phyloP scores from a whole-genome alignment of 805 yeast species.

The Candida adriatica region DNA sequence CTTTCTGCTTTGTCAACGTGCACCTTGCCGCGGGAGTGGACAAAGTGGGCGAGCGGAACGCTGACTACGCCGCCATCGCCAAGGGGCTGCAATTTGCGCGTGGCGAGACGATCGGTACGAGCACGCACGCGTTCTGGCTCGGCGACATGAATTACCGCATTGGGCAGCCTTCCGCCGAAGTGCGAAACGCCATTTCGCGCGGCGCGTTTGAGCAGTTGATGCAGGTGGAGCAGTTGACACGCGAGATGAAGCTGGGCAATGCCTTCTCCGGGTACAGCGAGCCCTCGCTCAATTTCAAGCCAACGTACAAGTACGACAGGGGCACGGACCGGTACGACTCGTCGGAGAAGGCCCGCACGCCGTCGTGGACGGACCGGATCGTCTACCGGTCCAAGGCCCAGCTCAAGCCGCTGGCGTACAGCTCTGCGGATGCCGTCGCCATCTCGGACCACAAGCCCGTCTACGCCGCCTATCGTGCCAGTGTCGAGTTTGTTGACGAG shows the following conservation, averaged over 20 bases:
- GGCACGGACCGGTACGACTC: conserved; percentile 80
- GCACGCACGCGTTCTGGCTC: conserved; percentile 80
- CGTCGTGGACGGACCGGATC: conserved; percentile 97
- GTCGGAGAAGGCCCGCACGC: conserved; percentile 85
- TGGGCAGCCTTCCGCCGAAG: conserved; percentile 61
- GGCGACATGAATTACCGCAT: conserved; percentile 94
- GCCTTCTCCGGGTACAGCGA: conserved; percentile 70
- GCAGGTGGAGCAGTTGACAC: conserved; percentile 78
- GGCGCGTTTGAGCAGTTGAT: conserved; percentile 46
- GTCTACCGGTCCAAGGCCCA: conserved; percentile 12
- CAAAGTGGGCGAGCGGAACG: conserved; percentile 78
- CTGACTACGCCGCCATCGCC: conserved; percentile 70
- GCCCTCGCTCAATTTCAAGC: conserved; percentile 65
- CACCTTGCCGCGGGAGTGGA: conserved; percentile 91
- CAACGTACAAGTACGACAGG: conserved; percentile 92
- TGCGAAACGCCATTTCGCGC: conserved; percentile 45
- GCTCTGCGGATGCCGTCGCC: conserved; percentile 47
- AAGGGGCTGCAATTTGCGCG: conserved; percentile 75
- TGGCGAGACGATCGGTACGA: conserved; percentile 68
- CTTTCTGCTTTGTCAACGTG: conserved; percentile 79
- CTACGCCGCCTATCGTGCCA: conserved; percentile 65
- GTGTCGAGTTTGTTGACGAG: conserved; percentile 65
- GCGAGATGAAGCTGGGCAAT: conserved; percentile 64
- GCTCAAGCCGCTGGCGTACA: conserved; percentile 60
- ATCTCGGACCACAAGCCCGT: conserved; percentile 94